These are phyloP conservation scores for Neospermospora avenae DNA, from an alignment of 2,329 filamentous ascomycete species.

Conservation along the genomic window DNA sequence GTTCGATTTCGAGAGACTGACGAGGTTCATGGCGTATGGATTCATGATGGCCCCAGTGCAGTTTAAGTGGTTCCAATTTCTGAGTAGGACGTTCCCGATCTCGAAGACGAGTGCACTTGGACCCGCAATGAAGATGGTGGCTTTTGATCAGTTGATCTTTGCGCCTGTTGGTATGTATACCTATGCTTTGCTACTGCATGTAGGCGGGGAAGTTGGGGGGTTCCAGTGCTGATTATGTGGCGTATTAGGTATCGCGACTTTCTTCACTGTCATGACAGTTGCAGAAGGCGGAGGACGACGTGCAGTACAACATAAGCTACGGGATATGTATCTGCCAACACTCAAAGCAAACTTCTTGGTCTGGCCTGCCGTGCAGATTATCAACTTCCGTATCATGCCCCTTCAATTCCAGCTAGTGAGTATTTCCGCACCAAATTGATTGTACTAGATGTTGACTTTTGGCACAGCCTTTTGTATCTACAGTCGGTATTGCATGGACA, in stretches of 20 bases:
- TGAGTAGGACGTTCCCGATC: constrained; percentile 79
- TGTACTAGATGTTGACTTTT: constrained; percentile 16
- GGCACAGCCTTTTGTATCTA: constrained; percentile 86
- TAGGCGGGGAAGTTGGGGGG: neutral
- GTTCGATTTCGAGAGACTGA: constrained; percentile 93
- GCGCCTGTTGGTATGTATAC: constrained; percentile 71
- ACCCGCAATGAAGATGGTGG: constrained; percentile 85
- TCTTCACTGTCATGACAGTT: constrained; percentile 96
- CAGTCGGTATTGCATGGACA: constrained; percentile 94
- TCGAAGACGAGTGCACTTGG: constrained; percentile 70
- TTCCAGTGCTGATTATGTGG: neutral
- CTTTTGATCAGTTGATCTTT: constrained; percentile 89
- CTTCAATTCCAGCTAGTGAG: constrained; percentile 94
- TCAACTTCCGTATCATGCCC: constrained; percentile 95
- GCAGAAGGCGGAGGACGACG: constrained; percentile 85
- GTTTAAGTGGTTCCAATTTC: constrained; percentile 92
- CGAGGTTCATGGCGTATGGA: constrained; percentile 94
- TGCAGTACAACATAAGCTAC: constrained; percentile 78
- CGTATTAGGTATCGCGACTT: constrained; percentile 65
- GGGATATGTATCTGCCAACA: constrained; percentile 90
- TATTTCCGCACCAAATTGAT: constrained; percentile 26
- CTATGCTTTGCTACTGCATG: neutral
- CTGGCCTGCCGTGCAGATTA: constrained; percentile 92
- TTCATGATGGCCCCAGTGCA: constrained; percentile 95
- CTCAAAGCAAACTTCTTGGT: constrained; percentile 94